Conservation (phyloP, 2,329 filamentous ascomycete species). For the Aspergillus aculeatinus region DNA sequence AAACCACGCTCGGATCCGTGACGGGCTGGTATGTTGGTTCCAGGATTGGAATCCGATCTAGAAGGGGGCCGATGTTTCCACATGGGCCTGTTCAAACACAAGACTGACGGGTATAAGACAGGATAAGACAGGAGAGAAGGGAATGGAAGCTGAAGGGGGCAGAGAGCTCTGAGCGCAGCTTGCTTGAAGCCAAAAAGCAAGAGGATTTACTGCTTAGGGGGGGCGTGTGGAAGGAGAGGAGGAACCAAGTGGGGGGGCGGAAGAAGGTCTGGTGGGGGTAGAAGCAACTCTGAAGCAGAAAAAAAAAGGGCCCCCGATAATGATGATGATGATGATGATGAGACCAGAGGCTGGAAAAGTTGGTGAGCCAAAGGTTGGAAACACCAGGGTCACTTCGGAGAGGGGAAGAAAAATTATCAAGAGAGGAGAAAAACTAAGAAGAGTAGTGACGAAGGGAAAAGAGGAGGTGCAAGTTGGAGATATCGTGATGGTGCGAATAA, state of each 20-base stretch:
- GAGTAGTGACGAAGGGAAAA: conserved; percentile 10
- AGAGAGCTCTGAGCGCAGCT: neutral
- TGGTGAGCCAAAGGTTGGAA: neutral
- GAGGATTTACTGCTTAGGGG: conserved; percentile 15
- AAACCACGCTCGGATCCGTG: conserved; percentile 35
- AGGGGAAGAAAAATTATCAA: conserved; percentile 1
- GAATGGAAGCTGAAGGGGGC: conserved; percentile 5
- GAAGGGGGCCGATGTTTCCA: conserved; percentile 43
- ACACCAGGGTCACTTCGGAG: neutral
- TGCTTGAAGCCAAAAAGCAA: conserved; percentile 3
- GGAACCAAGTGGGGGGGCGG: conserved; percentile 12
- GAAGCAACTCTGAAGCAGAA: conserved; percentile 5
- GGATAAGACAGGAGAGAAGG: conserved; percentile 14
- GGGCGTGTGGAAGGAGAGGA: neutral
- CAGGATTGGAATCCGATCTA: conserved; percentile 41
- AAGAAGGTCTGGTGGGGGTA: conserved; percentile 11
- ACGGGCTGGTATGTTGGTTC: conserved; percentile 26
- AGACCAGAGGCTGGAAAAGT: neutral
- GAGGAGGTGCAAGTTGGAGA: conserved; percentile 18
- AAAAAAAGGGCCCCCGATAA: conserved; percentile 1
- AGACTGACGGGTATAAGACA: conserved; percentile 19
- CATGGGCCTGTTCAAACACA: conserved; percentile 30
- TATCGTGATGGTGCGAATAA: conserved; percentile 19
- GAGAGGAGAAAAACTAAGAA: conserved; percentile 5
- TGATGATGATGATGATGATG: neutral